Evolutionary conservation across 495 filamentous ascomycete genomes (phyloP), one percentile per base, ranked within the genome.

Genomic region (Penicillium longicatenatum): DNA sequence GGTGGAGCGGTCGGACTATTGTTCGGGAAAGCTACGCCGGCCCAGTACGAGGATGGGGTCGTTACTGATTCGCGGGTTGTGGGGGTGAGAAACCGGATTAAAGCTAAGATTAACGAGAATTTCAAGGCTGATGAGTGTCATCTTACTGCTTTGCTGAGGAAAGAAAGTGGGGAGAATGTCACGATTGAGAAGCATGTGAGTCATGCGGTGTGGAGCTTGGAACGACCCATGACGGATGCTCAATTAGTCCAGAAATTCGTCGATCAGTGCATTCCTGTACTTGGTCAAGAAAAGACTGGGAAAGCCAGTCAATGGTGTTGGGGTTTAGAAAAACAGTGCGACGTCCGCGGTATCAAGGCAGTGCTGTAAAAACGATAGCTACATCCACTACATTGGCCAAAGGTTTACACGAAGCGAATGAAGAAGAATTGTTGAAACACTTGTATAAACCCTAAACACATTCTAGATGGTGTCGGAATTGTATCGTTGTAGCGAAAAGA

Each of bases 141-240:
- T 29, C 63, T 82, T 12, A 65, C 63, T 9, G 48, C 79, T 8
- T 63, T 79, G 47, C 47, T 42, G 5, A 37, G 64, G 11, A 70
- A 76, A 43, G 70, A 71, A 16, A 51, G 10, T 50, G 56, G 45
- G 19, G 42, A 41, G 17, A 24, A 6, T 70, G 54, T 12, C 55
- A 67, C n/a, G 8, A 70, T 76, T 55, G 79, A 78, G 57, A 73
- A 73, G 35, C 62, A 71, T 60, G 59, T 83, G 22, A 56, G 76
- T 42, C 78, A 83, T 68, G 79, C 81, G 0, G 71, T 83, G 26
- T 80, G 81, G 0, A 81, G 77, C 60, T 52, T 82, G 24, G 74
- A 79, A 24, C 60, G 68, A 37, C 79, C 81, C 0, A 69, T 83
- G 72, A 75, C 66, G 0, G 75, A 79, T 46, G 64, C 63, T 0